A percentile compares a stretch with the other conserved stretches of the same genome.
Evolutionary conservation across 306 rosid species (phyloP).

Genomic region (Gastrolobium villosum): DNA sequence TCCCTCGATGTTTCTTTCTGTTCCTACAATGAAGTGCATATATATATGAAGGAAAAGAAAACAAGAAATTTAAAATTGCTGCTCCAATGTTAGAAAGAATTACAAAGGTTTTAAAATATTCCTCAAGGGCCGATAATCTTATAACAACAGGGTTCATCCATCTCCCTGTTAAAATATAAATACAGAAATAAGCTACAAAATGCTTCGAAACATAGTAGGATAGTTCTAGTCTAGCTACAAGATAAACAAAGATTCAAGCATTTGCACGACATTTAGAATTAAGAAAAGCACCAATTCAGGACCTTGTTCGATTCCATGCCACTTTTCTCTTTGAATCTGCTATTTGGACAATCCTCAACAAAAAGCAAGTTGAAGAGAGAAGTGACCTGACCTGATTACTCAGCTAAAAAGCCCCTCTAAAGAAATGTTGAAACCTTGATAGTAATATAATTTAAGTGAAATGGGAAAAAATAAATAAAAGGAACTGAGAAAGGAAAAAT

Average conservation of each 20-base stretch:
- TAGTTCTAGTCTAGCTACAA: background rate
- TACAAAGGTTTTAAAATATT: background rate
- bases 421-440: slow-evolving; percentile 22
- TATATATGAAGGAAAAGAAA: background rate
- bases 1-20: slow-evolving; percentile 8
- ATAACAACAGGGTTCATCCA: slow-evolving; percentile 4
- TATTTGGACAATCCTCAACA: slow-evolving; percentile 24
- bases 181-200: slow-evolving; percentile 3
- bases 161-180: background rate
- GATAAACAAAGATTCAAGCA: slow-evolving; percentile 15
- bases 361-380: slow-evolving; percentile 1
- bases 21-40: background rate
- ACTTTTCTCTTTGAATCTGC: slow-evolving; percentile 22
- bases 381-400: background rate
- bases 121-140: background rate
- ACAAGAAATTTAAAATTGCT: background rate
- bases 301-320: slow-evolving; percentile 16
- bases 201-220: slow-evolving; percentile 14
- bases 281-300: background rate
- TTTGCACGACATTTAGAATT: background rate
- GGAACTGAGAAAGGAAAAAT: slow-evolving; percentile 11
- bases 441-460: background rate
- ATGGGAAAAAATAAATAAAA: background rate
- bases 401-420: background rate
- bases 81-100: slow-evolving; percentile 25